Percentiles rank a stretch among this genome's conserved stretches.
Evolutionary conservation across 257 asterid genomes (phyloP).

Genomic region (Marsdenia floribunda): DNA sequence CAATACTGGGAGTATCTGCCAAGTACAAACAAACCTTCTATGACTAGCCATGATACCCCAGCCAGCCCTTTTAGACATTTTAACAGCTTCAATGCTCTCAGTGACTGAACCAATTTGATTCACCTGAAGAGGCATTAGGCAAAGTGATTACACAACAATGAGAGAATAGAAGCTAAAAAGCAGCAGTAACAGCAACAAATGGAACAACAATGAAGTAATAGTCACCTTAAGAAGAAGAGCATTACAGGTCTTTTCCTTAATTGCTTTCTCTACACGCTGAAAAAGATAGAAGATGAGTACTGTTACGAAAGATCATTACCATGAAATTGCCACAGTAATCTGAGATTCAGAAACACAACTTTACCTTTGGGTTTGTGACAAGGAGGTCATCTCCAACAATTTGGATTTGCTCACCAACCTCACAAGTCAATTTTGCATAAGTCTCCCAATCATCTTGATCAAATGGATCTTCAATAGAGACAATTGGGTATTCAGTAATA

Average conservation of each 20-base stretch:
- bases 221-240: slow-evolving; percentile 89
- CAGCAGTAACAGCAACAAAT: not conserved
- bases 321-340: not conserved
- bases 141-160: not conserved
- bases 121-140: slow-evolving; percentile 37
- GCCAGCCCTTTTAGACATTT: slow-evolving; percentile 88
- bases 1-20: not conserved
- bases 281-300: not conserved
- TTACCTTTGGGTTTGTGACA: slow-evolving; percentile 90
- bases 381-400: slow-evolving; percentile 95
- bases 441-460: slow-evolving; percentile 97
- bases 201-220: not conserved
- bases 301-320: not conserved
- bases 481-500: slow-evolving; percentile 72
- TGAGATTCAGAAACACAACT: not conserved
- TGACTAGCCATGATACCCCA: slow-evolving; percentile 99
- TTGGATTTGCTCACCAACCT: slow-evolving; percentile 72
- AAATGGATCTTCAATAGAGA: slow-evolving; percentile 89
- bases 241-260: slow-evolving; percentile 81
- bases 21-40: slow-evolving; percentile 44
- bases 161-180: not conserved
- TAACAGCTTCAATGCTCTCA: slow-evolving; percentile 92
- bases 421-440: slow-evolving; percentile 67
- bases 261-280: slow-evolving; percentile 91
- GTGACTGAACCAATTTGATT: slow-evolving; percentile 97